phyloP scores from a whole-genome alignment of 352 stramenopile species.

The Phytopythium delawarense region DNA sequence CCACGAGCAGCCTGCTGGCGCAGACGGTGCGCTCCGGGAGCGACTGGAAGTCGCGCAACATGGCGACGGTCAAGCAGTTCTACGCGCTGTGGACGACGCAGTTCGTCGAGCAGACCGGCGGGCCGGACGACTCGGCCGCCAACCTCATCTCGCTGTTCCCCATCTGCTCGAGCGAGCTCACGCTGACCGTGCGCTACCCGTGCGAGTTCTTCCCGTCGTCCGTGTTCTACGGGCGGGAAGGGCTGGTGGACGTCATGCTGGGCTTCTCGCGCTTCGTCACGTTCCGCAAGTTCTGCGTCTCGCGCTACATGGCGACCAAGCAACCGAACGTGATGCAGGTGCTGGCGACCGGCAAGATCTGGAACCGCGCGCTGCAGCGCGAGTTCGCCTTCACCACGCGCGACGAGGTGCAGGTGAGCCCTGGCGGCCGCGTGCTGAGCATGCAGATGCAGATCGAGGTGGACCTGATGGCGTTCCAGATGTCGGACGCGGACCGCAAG shows the following conservation, averaged over 20 bases:
- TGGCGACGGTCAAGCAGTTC: constrained; percentile 80
- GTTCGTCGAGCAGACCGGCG: constrained; percentile 57
- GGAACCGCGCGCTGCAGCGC: constrained; percentile 73
- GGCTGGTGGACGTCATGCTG: constrained; percentile 74
- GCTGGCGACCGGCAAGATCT: constrained; percentile 67
- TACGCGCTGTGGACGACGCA: constrained; percentile 78
- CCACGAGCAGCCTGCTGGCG: constrained; percentile 31
- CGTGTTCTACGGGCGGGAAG: constrained; percentile 77
- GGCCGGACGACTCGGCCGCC: constrained; percentile 38
- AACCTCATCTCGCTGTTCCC: constrained; percentile 77
- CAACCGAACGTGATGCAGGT: constrained; percentile 79
- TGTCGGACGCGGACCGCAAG: constrained; percentile 72
- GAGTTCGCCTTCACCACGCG: constrained; percentile 82
- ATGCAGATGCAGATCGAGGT: constrained; percentile 87
- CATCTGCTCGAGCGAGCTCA: constrained; percentile 79
- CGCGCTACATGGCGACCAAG: constrained; percentile 74
- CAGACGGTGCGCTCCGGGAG: constrained; percentile 73
- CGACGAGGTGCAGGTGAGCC: constrained; percentile 73
- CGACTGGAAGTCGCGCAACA: constrained; percentile 83
- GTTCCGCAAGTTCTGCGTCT: constrained; percentile 68
- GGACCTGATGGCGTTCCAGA: constrained; percentile 72
- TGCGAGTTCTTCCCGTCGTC: constrained; percentile 76
- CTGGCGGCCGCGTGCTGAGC: constrained; percentile 68
- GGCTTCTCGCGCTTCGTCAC: constrained; percentile 69
- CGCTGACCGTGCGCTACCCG: constrained; percentile 69